phyloP scores from a whole-genome alignment of 768 basidiomycete genomes.

The Coprinopsis sp. region DNA sequence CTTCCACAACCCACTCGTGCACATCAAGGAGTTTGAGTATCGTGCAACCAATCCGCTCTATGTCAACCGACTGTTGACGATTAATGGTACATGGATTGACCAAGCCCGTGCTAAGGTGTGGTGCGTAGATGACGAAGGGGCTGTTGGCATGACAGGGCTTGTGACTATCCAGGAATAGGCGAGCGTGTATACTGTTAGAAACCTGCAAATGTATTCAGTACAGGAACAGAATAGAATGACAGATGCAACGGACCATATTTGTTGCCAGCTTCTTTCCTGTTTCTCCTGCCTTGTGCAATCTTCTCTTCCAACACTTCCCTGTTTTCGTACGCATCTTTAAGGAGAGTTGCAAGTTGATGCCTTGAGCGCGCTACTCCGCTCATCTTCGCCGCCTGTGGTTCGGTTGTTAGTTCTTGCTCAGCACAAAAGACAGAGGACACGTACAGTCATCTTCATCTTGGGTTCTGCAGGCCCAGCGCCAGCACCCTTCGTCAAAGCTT shows the following conservation, averaged over 20 bases:
- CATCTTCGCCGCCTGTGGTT: conserved; percentile 59
- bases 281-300: conserved; percentile 78
- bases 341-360: conserved; percentile 75
- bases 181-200: conserved; percentile 30
- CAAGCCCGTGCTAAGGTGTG: conserved; percentile 43
- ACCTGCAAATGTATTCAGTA: conserved; percentile 17
- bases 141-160: conserved; percentile 65
- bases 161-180: conserved; percentile 19
- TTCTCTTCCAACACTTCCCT: conserved; percentile 77
- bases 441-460: conserved; percentile 78
- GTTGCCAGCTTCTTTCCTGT: conserved; percentile 86
- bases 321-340: conserved; percentile 81
- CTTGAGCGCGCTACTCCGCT: conserved; percentile 66
- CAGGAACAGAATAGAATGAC: not conserved
- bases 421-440: conserved; percentile 18
- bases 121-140: conserved; percentile 52
- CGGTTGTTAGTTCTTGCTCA: not conserved
- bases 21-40: conserved; percentile 57
- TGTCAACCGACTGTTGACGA: conserved; percentile 44
- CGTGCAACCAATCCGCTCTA: conserved; percentile 63
- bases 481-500: conserved; percentile 65
- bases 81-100: conserved; percentile 43
- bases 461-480: conserved; percentile 55
- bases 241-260: conserved; percentile 68
- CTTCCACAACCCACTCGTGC: conserved; percentile 43